Evolutionary conservation across 2,329 filamentous ascomycete species (phyloP).

Genomic region (Shiraia sp.): DNA sequence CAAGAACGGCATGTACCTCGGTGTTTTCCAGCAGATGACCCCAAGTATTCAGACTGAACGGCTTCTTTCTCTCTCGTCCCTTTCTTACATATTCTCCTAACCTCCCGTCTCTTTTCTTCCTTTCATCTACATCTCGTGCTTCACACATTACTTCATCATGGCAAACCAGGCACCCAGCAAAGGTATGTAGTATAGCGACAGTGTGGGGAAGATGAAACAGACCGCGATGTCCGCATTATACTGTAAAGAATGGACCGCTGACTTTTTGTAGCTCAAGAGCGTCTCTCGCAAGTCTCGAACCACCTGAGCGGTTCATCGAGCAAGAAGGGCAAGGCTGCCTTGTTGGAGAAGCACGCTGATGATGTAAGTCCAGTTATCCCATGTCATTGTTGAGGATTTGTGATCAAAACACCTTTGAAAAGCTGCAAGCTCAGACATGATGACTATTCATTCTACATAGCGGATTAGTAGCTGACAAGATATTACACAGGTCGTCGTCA

Average conservation of each 20-base stretch:
- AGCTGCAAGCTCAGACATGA: not conserved
- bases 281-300: slow-evolving; percentile 62
- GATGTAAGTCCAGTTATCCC: slow-evolving; percentile 48
- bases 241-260: slow-evolving; percentile 9
- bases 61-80: slow-evolving; percentile 1
- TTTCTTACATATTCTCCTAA: slow-evolving; percentile 6
- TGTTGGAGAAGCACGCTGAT: slow-evolving; percentile 61
- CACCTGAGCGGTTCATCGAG: slow-evolving; percentile 52
- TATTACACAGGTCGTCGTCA: slow-evolving; percentile 71
- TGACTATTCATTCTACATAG: not conserved
- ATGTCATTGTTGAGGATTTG: not conserved
- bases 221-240: not conserved
- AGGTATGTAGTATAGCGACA: slow-evolving; percentile 8
- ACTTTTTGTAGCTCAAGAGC: slow-evolving; percentile 55
- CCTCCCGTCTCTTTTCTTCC: not conserved
- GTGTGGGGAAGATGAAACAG: not conserved
- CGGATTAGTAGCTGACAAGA: slow-evolving; percentile 4
- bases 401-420: not conserved
- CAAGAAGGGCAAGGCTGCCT: slow-evolving; percentile 45
- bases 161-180: slow-evolving; percentile 43
- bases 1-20: slow-evolving; percentile 16
- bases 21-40: slow-evolving; percentile 16
- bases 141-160: slow-evolving; percentile 26
- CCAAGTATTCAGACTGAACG: slow-evolving; percentile 3
- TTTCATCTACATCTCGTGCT: not conserved